Evolutionary conservation across 176 grass and related monocot genomes (phyloP), one percentile per base, ranked within the genome.

Genomic region (Carex parvula): DNA sequence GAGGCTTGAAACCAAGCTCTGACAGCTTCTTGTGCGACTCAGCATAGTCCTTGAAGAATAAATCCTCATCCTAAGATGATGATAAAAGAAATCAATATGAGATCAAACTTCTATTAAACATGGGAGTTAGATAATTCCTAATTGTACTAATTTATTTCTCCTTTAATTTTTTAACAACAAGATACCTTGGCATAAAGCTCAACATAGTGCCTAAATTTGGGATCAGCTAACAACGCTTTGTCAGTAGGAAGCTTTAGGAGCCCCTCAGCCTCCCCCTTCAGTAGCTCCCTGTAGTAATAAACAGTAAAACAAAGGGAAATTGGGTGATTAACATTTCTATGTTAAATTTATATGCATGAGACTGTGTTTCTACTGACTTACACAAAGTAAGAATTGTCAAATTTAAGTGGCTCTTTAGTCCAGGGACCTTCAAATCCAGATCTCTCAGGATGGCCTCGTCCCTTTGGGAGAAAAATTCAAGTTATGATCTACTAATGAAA

Each of bases 11-110:
- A 57, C 96, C 93, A 30, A 92, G 88, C 88, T 99, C 93, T 24
- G 96, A 99, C 35, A 94, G 82, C 66, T 99, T 95, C 90, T 99
- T 99, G 77, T 95, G 96, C 35, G 93, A 95, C 84, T 93, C 93
- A 35, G 90, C 91, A 26, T 99, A 95, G 32, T 95, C 93, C 66
- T 94, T 99, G 85, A 95, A 95, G 65, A 94, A 99, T 63, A 58
- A 59, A 60, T 99, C 96, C 83, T 99, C 93, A 78, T 99, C 96
- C 96, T 99, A 84, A 60, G 12, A 29, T 82, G 14, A 86, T 5
- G 3, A 32, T 44, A 76, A 10, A 69, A 69, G 66, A 70, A 16
- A 81, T 70, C 32, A 41, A 62, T 85, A 42, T 66, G 32, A 84
- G 73, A 55, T 55, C 50, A 30, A 77, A 54, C 50, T 77, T 6